phyloP scores from a whole-genome alignment of 768 basidiomycete genomes.

The Calvatia gigantea region DNA sequence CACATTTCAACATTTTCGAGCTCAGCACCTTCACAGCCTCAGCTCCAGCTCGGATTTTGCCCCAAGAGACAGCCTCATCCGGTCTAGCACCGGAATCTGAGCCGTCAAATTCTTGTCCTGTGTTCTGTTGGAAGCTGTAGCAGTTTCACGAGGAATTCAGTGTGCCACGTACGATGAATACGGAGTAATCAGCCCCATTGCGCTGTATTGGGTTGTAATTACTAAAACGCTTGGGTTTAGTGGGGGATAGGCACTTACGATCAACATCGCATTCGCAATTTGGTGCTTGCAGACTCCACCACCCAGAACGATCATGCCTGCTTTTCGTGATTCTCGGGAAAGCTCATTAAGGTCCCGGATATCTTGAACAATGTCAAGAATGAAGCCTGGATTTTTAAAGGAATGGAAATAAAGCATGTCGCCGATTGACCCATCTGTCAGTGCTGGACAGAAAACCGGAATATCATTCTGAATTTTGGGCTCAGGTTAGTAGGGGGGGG shows the following conservation, averaged over 20 bases:
- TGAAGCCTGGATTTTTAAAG: conserved; percentile 78
- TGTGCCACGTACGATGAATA: conserved; percentile 71
- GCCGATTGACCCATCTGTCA: conserved; percentile 97
- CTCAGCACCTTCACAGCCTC: conserved; percentile 73
- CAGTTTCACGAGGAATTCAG: neutral
- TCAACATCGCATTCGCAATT: conserved; percentile 99
- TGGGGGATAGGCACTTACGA: conserved; percentile 50
- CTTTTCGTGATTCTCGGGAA: conserved; percentile 82
- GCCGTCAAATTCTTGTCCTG: conserved; percentile 98
- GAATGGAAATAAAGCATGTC: conserved; percentile 99
- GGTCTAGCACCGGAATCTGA: conserved; percentile 96
- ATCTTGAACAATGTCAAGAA: conserved; percentile 92
- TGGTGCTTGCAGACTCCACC: conserved; percentile 99
- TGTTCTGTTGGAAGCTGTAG: conserved; percentile 58
- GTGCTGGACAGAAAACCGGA: conserved; percentile 96
- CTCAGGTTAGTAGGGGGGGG: no score
- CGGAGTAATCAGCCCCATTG: conserved; percentile 96
- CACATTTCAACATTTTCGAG: neutral
- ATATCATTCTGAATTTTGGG: conserved; percentile 80
- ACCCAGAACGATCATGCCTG: conserved; percentile 97
- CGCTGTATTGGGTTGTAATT: conserved; percentile 62
- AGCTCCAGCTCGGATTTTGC: conserved; percentile 87
- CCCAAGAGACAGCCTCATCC: conserved; percentile 98
- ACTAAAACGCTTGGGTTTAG: neutral
- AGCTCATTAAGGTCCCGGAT: conserved; percentile 91